Percentiles rank a stretch among this genome's conserved stretches.
Conservation (phyloP, 352 stramenopile genomes). For the Phytopythium cucurbitacearum region DNA sequence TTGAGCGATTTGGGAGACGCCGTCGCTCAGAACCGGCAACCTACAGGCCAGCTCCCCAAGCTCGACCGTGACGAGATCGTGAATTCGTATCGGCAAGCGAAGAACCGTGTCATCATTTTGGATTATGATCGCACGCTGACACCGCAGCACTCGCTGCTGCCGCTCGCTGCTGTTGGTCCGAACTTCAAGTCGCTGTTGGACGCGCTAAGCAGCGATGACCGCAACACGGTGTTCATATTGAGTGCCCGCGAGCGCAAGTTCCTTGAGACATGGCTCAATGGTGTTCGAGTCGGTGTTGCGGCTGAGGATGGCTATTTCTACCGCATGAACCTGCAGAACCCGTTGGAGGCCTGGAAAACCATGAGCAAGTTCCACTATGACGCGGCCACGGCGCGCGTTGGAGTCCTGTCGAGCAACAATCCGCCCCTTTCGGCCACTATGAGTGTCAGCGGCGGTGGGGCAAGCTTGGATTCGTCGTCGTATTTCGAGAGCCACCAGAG, state of each 20-base stretch:
- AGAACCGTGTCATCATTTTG: slow-evolving; percentile 85
- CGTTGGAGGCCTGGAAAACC: slow-evolving; percentile 71
- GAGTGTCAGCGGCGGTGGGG: slow-evolving; percentile 13
- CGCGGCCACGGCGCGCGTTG: slow-evolving; percentile 27
- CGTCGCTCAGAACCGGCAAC: slow-evolving; percentile 52
- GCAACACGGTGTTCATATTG: slow-evolving; percentile 78
- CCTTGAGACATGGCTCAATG: slow-evolving; percentile 86
- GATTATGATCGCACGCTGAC: slow-evolving; percentile 87
- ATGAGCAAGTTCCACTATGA: slow-evolving; percentile 87
- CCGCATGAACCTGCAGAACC: slow-evolving; percentile 72
- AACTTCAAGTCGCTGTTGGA: slow-evolving; percentile 79
- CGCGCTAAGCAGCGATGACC: slow-evolving; percentile 52
- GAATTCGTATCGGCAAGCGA: slow-evolving; percentile 51
- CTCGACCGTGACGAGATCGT: slow-evolving; percentile 56
- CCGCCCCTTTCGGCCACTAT: too few relatives aligned
- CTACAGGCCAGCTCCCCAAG: slow-evolving; percentile 49
- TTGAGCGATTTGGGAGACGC: slow-evolving; percentile 63
- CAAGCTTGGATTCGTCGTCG: slow-evolving; percentile 27
- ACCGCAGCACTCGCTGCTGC: slow-evolving; percentile 69
- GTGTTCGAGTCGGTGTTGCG: slow-evolving; percentile 64
- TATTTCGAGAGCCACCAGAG: slow-evolving; percentile 30
- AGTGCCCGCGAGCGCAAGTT: slow-evolving; percentile 81
- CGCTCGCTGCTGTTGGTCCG: slow-evolving; percentile 69
- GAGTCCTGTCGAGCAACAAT: slow-evolving; percentile 5
- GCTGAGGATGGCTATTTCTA: slow-evolving; percentile 79